phyloP scores from a whole-genome alignment of 2,329 filamentous ascomycete genomes.

The Microsporum audouinii region DNA sequence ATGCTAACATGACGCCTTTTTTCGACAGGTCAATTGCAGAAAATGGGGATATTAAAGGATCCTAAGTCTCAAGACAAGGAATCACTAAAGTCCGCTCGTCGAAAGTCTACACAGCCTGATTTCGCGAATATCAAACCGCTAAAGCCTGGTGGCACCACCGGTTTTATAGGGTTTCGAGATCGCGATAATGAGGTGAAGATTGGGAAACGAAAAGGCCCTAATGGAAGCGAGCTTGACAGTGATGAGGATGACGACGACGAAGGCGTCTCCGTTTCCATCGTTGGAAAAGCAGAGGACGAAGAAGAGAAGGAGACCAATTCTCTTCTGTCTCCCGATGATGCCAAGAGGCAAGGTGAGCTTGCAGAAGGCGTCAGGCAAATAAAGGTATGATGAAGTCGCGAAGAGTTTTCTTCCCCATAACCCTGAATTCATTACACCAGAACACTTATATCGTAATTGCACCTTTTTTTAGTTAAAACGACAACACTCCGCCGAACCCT shows the following conservation, averaged over 20 bases:
- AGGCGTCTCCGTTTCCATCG: constrained; percentile 50
- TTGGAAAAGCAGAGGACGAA: constrained; percentile 53
- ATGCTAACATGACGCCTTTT: neutral
- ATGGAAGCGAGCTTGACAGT: constrained; percentile 59
- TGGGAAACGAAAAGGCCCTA: constrained; percentile 49
- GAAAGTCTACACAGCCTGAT: constrained; percentile 71
- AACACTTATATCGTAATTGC: neutral
- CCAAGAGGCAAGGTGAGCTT: constrained; percentile 48
- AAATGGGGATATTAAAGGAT: constrained; percentile 78
- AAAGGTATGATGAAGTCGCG: constrained; percentile 38
- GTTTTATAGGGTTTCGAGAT: constrained; percentile 81
- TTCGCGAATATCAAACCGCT: constrained; percentile 75
- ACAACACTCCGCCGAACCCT: constrained; percentile 51
- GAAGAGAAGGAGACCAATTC: constrained; percentile 39
- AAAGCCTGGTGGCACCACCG: constrained; percentile 75
- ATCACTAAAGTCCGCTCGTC: constrained; percentile 53
- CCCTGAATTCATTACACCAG: neutral
- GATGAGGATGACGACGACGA: constrained; percentile 60
- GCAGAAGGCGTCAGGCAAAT: constrained; percentile 55
- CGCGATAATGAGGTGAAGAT: constrained; percentile 44
- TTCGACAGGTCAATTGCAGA: constrained; percentile 71
- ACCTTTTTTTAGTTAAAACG: constrained; percentile 46
- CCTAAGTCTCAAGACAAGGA: constrained; percentile 52
- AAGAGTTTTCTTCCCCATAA: neutral
- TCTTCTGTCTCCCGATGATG: constrained; percentile 50